These are phyloP conservation scores for Colletotrichum sp. DNA, from an alignment of 2,329 filamentous ascomycete species.

Conservation along the genomic window DNA sequence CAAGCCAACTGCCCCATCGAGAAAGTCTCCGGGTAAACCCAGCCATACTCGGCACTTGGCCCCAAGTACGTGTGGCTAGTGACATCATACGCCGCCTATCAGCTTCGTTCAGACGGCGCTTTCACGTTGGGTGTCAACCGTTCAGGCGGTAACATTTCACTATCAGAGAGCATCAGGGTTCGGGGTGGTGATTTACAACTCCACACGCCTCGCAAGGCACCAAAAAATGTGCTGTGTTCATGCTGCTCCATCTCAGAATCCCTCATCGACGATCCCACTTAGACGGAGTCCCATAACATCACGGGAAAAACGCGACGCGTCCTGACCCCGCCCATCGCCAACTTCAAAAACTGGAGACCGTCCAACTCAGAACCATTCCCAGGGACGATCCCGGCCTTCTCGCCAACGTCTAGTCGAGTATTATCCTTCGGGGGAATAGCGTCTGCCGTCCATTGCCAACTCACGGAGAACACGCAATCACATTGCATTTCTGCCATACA, in stretches of 20 bases:
- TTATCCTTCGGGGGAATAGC: background rate
- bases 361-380: background rate
- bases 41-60: constrained; percentile 14
- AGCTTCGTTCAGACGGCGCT: background rate
- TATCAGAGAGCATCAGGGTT: background rate
- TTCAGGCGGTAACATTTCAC: background rate
- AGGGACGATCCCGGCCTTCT: constrained; percentile 1
- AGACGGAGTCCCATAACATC: background rate
- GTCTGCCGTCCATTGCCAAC: background rate
- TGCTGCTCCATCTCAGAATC: background rate
- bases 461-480: background rate
- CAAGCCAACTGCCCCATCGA: constrained; percentile 11
- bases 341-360: background rate
- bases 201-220: background rate
- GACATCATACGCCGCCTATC: constrained; percentile 1
- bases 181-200: background rate
- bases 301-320: constrained; percentile 9
- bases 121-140: background rate
- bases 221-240: background rate
- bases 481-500: background rate
- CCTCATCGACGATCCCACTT: constrained; percentile 9
- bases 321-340: background rate
- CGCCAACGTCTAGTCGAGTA: background rate
- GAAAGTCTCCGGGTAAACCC: constrained; percentile 2
- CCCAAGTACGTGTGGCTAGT: background rate